phyloP scores from a whole-genome alignment of 305 asterid genomes.

The Stenogyne calaminthoides region DNA sequence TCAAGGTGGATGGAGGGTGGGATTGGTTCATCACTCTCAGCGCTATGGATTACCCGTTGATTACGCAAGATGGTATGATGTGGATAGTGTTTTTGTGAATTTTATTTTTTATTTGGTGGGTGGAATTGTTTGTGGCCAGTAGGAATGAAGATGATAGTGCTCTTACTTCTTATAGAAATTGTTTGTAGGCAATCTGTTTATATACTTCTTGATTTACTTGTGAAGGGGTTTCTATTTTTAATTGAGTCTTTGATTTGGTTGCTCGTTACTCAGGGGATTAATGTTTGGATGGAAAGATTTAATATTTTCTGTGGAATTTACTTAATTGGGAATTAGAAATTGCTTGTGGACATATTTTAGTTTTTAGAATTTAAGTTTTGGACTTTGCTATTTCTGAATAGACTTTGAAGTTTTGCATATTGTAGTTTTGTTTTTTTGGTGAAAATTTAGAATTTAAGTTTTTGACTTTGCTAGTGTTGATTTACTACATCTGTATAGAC shows the following conservation, averaged over 20 bases:
- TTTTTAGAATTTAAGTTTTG: neutral
- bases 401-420: constrained; percentile 18
- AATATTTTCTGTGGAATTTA: constrained; percentile 14
- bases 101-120: constrained; percentile 15
- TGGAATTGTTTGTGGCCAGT: constrained; percentile 20
- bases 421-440: neutral
- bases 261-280: constrained; percentile 1
- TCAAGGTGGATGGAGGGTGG: constrained; percentile 84
- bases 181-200: neutral
- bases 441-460: neutral
- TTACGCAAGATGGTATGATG: constrained; percentile 89
- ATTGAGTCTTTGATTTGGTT: constrained; percentile 11
- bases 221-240: neutral
- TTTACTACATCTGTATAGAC: constrained; percentile 16
- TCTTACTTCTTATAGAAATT: constrained; percentile 14
- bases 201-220: neutral
- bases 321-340: neutral
- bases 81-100: constrained; percentile 15
- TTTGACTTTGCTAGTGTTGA: constrained; percentile 12
- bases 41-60: constrained; percentile 85
- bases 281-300: neutral
- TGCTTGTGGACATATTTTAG: neutral
- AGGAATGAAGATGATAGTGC: constrained; percentile 1
- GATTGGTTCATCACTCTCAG: constrained; percentile 95
- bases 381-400: constrained; percentile 18